Evolutionary conservation across 352 stramenopile genomes (phyloP).

Genomic region (Globisporangium nunn): DNA sequence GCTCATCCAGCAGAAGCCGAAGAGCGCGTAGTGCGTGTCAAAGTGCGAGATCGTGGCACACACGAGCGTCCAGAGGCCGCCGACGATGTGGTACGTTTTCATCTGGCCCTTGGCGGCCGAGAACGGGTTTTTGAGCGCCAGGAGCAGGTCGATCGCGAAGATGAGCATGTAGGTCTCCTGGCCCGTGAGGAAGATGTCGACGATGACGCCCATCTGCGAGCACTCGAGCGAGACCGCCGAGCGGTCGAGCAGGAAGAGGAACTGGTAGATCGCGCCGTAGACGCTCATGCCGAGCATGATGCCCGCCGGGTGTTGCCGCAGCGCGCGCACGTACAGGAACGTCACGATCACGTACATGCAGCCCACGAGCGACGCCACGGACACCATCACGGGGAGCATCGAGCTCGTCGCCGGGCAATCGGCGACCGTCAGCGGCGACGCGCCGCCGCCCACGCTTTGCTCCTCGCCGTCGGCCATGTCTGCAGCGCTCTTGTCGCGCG

Average conservation of each 20-base stretch:
- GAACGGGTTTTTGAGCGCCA: constrained; percentile 84
- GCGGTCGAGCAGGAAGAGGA: constrained; percentile 61
- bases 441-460: background rate
- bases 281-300: constrained; percentile 87
- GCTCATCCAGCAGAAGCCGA: constrained; percentile 77
- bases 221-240: constrained; percentile 38
- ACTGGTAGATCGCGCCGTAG: constrained; percentile 78
- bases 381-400: constrained; percentile 58
- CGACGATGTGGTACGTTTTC: constrained; percentile 73
- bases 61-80: constrained; percentile 59
- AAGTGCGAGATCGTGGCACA: constrained; percentile 70
- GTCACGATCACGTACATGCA: constrained; percentile 76
- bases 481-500: background rate
- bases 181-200: constrained; percentile 77
- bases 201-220: constrained; percentile 52
- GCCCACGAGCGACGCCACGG: constrained; percentile 53
- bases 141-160: constrained; percentile 77
- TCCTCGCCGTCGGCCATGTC: constrained; percentile 10
- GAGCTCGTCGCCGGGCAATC: constrained; percentile 38
- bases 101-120: constrained; percentile 74
- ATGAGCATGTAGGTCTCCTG: constrained; percentile 88
- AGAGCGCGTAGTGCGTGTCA: constrained; percentile 68
- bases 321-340: constrained; percentile 53
- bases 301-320: constrained; percentile 72
- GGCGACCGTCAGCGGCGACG: constrained; percentile 7